Conservation (phyloP, 2,329 filamentous ascomycete species). For the Bipolaris cookei region DNA sequence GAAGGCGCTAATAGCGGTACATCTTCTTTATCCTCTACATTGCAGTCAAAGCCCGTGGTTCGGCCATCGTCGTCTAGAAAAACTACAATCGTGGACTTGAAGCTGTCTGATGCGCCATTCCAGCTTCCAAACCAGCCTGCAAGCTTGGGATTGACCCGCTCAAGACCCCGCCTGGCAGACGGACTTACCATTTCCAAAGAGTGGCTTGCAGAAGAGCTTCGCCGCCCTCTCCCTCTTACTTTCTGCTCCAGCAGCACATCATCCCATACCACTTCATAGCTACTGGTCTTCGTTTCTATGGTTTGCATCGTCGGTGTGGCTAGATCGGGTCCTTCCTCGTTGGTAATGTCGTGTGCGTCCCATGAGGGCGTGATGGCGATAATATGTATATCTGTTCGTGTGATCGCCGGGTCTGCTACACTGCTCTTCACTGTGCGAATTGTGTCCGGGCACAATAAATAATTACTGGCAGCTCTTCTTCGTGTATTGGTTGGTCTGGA, state of each 20-base stretch:
- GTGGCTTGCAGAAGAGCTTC: conserved; percentile 31
- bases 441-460: conserved; percentile 16
- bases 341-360: conserved; percentile 1
- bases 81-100: conserved; percentile 36
- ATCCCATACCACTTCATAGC: conserved; percentile 44
- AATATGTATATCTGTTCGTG: conserved; percentile 46
- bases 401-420: conserved; percentile 37
- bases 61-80: conserved; percentile 37
- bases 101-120: conserved; percentile 21
- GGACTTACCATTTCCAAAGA: conserved; percentile 23
- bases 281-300: conserved; percentile 35
- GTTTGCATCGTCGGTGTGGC: conserved; percentile 45
- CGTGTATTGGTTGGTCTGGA: neutral
- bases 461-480: neutral
- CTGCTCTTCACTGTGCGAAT: conserved; percentile 26
- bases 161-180: conserved; percentile 27
- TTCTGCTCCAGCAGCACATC: conserved; percentile 27
- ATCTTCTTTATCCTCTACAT: conserved; percentile 32
- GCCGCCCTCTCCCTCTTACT: conserved; percentile 9
- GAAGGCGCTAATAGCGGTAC: conserved; percentile 31
- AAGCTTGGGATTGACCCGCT: conserved; percentile 42
- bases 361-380: conserved; percentile 35
- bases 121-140: conserved; percentile 37
- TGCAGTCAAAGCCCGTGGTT: conserved; percentile 14
- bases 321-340: conserved; percentile 18